phyloP scores from a whole-genome alignment of 2,329 filamentous ascomycete genomes.

The Sphaerulina musiva region DNA sequence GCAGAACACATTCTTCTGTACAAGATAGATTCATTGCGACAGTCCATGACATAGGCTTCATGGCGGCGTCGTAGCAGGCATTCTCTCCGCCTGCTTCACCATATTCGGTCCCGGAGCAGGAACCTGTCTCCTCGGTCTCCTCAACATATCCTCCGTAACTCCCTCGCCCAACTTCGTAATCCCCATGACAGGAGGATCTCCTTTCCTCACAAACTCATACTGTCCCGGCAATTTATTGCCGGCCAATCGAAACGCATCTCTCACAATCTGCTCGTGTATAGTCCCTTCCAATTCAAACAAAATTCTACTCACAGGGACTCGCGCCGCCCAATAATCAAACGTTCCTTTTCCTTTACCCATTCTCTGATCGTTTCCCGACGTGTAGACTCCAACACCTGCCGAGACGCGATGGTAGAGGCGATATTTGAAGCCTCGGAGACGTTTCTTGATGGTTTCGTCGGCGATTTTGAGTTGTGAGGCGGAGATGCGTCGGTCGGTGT shows the following conservation, averaged over 20 bases:
- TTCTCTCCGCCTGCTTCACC: conserved; percentile 24
- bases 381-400: conserved; percentile 91
- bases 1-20: too few relatives aligned
- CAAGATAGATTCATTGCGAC: too few relatives aligned
- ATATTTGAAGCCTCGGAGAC: conserved; percentile 86
- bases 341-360: conserved; percentile 99
- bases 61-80: conserved; percentile 24
- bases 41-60: neutral
- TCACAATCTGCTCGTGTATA: conserved; percentile 87
- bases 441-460: conserved; percentile 84
- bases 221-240: conserved; percentile 87
- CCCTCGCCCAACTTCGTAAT: conserved; percentile 81
- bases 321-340: conserved; percentile 92
- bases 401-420: conserved; percentile 83
- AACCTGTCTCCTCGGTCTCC: conserved; percentile 53
- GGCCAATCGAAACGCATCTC: conserved; percentile 87
- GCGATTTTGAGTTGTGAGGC: conserved; percentile 81
- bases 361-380: conserved; percentile 90
- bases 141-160: conserved; percentile 74
- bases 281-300: conserved; percentile 88
- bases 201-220: conserved; percentile 92
- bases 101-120: conserved; percentile 27
- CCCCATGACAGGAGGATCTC: conserved; percentile 82
- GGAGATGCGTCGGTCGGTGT: conserved; percentile 86
- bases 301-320: conserved; percentile 84